These are phyloP conservation scores for Phialemonium atrogriseum DNA, from an alignment of 2,329 filamentous ascomycete genomes.

Conservation along the genomic window DNA sequence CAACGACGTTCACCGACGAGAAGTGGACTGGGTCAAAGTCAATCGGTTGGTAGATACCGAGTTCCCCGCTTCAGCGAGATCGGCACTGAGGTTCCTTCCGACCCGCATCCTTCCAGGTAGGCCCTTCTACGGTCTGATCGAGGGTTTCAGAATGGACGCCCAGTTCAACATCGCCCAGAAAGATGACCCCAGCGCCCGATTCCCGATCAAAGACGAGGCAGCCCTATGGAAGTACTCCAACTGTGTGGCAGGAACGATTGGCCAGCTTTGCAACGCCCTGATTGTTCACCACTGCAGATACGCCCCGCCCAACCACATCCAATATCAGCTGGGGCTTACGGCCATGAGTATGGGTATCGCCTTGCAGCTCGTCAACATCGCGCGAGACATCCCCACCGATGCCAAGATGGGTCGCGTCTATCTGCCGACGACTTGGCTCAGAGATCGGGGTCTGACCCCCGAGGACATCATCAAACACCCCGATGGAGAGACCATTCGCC, in stretches of 20 bases:
- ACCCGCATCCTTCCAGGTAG: slow-evolving; percentile 43
- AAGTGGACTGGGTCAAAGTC: slow-evolving; percentile 5
- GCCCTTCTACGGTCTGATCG: slow-evolving; percentile 55
- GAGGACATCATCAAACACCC: slow-evolving; percentile 46
- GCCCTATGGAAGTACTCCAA: slow-evolving; percentile 56
- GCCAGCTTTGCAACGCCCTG: slow-evolving; percentile 58
- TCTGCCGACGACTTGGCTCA: slow-evolving; percentile 56
- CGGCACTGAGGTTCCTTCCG: slow-evolving; percentile 53
- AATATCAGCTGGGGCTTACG: slow-evolving; percentile 41
- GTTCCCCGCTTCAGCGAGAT: slow-evolving; percentile 43
- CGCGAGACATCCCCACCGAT: slow-evolving; percentile 63
- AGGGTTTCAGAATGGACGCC: slow-evolving; percentile 63
- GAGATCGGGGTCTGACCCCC: slow-evolving; percentile 44
- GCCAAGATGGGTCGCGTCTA: slow-evolving; percentile 60
- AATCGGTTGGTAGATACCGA: slow-evolving; percentile 30
- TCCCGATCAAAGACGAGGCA: slow-evolving; percentile 49
- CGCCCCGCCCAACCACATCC: too few species aligned
- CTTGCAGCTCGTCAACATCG: slow-evolving; percentile 71
- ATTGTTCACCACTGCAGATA: slow-evolving; percentile 55
- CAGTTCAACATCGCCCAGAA: slow-evolving; percentile 35
- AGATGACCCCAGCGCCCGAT: slow-evolving; percentile 14
- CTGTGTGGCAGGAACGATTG: slow-evolving; percentile 66
- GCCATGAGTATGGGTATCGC: slow-evolving; percentile 63
- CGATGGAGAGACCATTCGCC: slow-evolving; percentile 34
- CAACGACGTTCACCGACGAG: slow-evolving; percentile 3